A percentile compares a stretch with the other conserved stretches of the same genome.
Conservation (phyloP, 495 filamentous ascomycete species). For the Entonaema liquescens region DNA sequence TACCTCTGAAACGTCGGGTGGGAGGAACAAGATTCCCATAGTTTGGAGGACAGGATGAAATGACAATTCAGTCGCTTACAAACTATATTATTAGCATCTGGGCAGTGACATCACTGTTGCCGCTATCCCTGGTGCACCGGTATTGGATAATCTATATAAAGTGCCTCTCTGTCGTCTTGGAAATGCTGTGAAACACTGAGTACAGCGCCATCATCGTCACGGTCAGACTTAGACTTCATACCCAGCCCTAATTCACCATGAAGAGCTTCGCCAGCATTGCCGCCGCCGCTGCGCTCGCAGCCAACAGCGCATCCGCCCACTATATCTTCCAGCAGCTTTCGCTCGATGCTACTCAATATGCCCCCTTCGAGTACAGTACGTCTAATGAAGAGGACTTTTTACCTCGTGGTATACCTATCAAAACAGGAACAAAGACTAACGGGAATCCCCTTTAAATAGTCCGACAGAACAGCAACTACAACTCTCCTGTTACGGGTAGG, state of each 20-base stretch:
- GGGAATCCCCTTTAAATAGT: constrained; percentile 36
- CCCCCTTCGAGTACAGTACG: constrained; percentile 43
- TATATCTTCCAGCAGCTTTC: constrained; percentile 47
- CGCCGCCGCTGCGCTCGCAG: constrained; percentile 36
- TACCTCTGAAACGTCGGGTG: constrained; percentile 10
- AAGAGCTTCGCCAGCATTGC: constrained; percentile 42
- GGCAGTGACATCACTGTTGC: constrained; percentile 28
- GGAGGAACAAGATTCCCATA: constrained; percentile 15
- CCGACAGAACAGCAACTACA: constrained; percentile 59
- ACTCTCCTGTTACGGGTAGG: constrained; percentile 59
- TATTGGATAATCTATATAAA: constrained; percentile 35
- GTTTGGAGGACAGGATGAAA: constrained; percentile 24
- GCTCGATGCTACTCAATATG: constrained; percentile 34
- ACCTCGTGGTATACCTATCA: neutral
- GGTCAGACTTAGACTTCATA: neutral
- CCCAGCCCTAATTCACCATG: constrained; percentile 24
- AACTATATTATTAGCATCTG: neutral
- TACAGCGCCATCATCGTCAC: constrained; percentile 13
- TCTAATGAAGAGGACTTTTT: neutral
- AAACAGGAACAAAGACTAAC: constrained; percentile 8
- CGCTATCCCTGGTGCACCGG: constrained; percentile 10
- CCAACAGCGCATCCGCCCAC: constrained; percentile 40
- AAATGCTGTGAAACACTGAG: constrained; percentile 12
- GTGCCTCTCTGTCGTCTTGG: constrained; percentile 6
- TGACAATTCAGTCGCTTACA: constrained; percentile 4